Evolutionary conservation across 1,284 basidiomycete genomes (phyloP), one percentile per base, ranked within the genome.

Genomic region (Moesziomyces sp.): DNA sequence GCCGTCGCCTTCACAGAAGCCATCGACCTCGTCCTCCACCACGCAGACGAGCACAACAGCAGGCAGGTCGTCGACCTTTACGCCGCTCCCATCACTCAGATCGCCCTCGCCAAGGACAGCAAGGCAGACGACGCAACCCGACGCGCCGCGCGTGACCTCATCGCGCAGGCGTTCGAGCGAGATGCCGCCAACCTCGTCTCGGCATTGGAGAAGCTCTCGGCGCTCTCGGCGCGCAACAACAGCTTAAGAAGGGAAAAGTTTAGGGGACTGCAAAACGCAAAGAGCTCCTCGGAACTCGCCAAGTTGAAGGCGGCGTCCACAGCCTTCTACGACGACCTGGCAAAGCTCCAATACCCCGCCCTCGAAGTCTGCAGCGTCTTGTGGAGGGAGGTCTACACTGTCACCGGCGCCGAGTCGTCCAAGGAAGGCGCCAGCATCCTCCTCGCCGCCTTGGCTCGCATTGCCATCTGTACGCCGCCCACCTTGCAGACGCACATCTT

Each of bases 51-150:
- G 18, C 34, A 52, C 24, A 73, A 62, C 56, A 64, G 66, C 21
- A 47, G 67, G 19, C 58, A 73, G 3, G 74, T 82, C 21, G 69
- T 79, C 34, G 67, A 75, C 35, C 59, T 83, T 26, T 82, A 83
- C 40, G 74, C 81, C 6, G 24, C 71, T 13, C 53, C 61, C 35
- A 72, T 80, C 47, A 46, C 74, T 3, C 56, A 42, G 10, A 67
- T 78, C 18, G 78, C 77, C 23, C 52, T 80, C 19, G 50, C 59
- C 26, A 34, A 43, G 24, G 60, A 70, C 13, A 47, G 24, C 35
- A 61, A 74, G n/a, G 43, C 58, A 2, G 50, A 66, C 35, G 52
- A 55, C 3, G 46, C 54, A 10, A 68, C 69, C 2, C 58, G 74
- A 16, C 46, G 40, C 6, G 62, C 64, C 2, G 78, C 78, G 3